Conservation (phyloP, 2,329 filamentous ascomycete genomes). For the Colletotrichum trifolii region DNA sequence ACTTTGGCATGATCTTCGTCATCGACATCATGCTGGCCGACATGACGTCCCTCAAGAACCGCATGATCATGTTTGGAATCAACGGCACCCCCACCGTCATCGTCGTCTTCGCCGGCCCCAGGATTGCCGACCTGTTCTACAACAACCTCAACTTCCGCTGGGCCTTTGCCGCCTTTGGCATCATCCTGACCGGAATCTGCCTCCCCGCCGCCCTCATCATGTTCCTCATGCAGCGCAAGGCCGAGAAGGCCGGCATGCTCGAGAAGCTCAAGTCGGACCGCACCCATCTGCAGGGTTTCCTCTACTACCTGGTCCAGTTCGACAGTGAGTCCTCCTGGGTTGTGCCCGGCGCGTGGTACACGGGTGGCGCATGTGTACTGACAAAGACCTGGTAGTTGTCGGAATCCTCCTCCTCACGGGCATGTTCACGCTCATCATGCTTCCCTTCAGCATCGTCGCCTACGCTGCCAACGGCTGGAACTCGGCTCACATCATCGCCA, state of each 20-base stretch:
- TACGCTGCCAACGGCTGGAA: conserved; percentile 55
- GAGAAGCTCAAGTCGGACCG: conserved; percentile 26
- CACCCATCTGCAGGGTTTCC: conserved; percentile 31
- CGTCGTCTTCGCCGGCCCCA: conserved; percentile 56
- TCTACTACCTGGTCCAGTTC: conserved; percentile 34
- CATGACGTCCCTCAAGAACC: conserved; percentile 55
- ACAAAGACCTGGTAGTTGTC: conserved; percentile 42
- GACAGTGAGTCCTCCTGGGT: conserved; percentile 21
- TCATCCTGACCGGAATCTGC: conserved; percentile 65
- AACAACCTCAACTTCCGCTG: conserved; percentile 53
- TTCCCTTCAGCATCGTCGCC: conserved; percentile 66
- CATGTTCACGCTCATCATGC: conserved; percentile 63
- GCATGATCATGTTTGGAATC: conserved; percentile 55
- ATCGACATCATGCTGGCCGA: conserved; percentile 56
- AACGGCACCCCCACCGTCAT: conserved; percentile 56
- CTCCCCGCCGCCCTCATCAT: conserved; percentile 50
- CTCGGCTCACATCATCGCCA: conserved; percentile 55
- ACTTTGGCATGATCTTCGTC: conserved; percentile 53
- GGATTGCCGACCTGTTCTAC: conserved; percentile 53
- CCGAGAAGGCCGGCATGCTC: conserved; percentile 56
- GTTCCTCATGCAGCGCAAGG: conserved; percentile 55
- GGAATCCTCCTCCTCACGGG: conserved; percentile 61
- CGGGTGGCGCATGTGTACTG: neutral
- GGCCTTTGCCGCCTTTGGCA: conserved; percentile 71
- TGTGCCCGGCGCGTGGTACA: neutral